Evolutionary conservation across 129 eudicot genomes (phyloP).

Genomic region (Escallonia herrerae): DNA sequence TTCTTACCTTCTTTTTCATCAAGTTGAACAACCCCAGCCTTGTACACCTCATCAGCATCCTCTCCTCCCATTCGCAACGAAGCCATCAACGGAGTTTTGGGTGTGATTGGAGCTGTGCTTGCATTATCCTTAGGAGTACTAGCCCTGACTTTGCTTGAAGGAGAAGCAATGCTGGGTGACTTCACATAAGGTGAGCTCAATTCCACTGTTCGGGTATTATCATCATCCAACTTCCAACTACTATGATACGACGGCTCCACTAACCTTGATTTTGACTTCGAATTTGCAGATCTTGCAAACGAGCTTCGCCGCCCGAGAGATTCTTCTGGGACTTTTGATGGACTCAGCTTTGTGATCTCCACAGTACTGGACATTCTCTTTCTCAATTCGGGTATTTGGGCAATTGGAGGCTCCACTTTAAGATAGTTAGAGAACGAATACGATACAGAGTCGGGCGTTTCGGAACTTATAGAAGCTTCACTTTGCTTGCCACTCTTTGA

Average conservation of each 20-base stretch:
- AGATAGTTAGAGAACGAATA: not conserved
- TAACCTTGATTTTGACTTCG: conserved; percentile 39
- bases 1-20: conserved; percentile 18
- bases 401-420: not conserved
- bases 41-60: conserved; percentile 37
- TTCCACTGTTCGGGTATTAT: not conserved
- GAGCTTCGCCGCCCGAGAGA: conserved; percentile 12
- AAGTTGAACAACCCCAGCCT: conserved; percentile 7
- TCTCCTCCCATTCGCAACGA: conserved; percentile 16
- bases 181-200: conserved; percentile 6
- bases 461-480: conserved; percentile 1
- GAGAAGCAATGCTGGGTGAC: conserved; percentile 16
- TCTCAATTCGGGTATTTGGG: not conserved
- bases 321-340: conserved; percentile 11
- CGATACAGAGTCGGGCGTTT: not conserved
- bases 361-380: not conserved
- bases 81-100: conserved; percentile 29
- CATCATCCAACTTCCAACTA: conserved; percentile 1
- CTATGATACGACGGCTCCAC: conserved; percentile 32
- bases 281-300: conserved; percentile 8
- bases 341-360: conserved; percentile 6
- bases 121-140: conserved; percentile 11
- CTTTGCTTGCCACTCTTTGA: not conserved
- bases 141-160: conserved; percentile 4
- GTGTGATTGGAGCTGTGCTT: conserved; percentile 23